Evolutionary conservation across 495 filamentous ascomycete genomes (phyloP), one percentile per base, ranked within the genome.

Genomic region (Bacidia rubella): DNA sequence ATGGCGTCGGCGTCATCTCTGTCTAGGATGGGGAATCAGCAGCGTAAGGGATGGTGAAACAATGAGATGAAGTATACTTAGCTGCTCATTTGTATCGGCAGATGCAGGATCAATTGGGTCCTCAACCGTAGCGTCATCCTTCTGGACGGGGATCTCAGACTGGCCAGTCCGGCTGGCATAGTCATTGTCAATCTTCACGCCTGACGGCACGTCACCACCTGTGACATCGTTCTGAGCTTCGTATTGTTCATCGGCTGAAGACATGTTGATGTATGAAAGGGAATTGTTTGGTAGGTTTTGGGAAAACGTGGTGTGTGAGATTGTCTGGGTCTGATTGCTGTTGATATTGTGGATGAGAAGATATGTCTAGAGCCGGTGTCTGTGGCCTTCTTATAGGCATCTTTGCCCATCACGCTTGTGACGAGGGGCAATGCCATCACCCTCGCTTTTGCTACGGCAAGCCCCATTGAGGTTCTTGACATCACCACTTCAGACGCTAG

Each of bases 1-100:
- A 80, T 76, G 1, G 74, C 75, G 21, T 78, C 74, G 1, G 57
- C 57, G 1, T 79, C 77, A 54, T 80, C 77, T 7, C 62, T 63
- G 21, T 60, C 77, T 78, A 48, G 7, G 29, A 35, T 7, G n/a
- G n/a, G n/a, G n/a, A n/a, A n/a, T n/a, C n/a, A n/a, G n/a, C n/a
- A n/a, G n/a, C n/a, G n/a, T n/a, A n/a, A n/a, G n/a, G n/a, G n/a
- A n/a, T n/a, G n/a, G n/a, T 17, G 12, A 1, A 11, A 46, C 11
- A 15, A 46, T n/a, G 21, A n/a, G 21, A 46, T 22, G 20, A 15
- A 49, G 63, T 67, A 29, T 65, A 80, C 77, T 66, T 2, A 82
- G 58, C 26, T 70, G 65, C 53, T 68, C 63, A 54, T 80, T 72
- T 2, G 70, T 67, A 53, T 82, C 72, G 0, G 73, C 72, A 1